These are phyloP conservation scores for Meripilus lineatus DNA, from an alignment of 1,284 basidiomycete genomes.

Conservation along the genomic window DNA sequence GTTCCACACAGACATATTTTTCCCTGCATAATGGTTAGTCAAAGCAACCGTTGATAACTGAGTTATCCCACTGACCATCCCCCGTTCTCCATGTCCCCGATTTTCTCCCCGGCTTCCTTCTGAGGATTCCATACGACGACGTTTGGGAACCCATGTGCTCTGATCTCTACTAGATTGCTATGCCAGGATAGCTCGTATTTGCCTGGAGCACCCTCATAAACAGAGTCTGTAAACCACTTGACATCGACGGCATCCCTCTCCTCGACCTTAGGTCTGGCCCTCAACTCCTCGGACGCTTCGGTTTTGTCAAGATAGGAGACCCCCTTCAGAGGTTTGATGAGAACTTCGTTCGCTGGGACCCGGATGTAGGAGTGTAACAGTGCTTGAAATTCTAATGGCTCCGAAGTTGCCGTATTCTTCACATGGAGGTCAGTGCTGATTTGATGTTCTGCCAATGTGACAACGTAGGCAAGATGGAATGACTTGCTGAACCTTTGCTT, in stretches of 20 bases:
- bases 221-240: constrained; percentile 59
- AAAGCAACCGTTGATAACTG: neutral
- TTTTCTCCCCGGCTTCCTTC: constrained; percentile 58
- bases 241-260: constrained; percentile 60
- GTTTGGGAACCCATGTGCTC: constrained; percentile 62
- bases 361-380: constrained; percentile 83
- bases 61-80: constrained; percentile 63
- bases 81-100: constrained; percentile 80
- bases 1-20: constrained; percentile 81
- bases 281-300: constrained; percentile 47
- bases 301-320: constrained; percentile 77
- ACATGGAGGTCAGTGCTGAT: constrained; percentile 79
- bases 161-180: constrained; percentile 51
- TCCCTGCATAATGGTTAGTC: constrained; percentile 45
- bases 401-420: constrained; percentile 52
- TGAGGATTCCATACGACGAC: constrained; percentile 88
- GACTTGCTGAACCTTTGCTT: constrained; percentile 50
- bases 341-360: constrained; percentile 55
- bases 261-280: constrained; percentile 53
- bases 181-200: constrained; percentile 60
- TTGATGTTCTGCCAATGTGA: constrained; percentile 72
- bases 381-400: constrained; percentile 76
- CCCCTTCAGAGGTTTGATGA: constrained; percentile 56
- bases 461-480: constrained; percentile 73
- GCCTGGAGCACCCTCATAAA: constrained; percentile 62